phyloP scores from a whole-genome alignment of 768 basidiomycete species.

The Suillus sp. region DNA sequence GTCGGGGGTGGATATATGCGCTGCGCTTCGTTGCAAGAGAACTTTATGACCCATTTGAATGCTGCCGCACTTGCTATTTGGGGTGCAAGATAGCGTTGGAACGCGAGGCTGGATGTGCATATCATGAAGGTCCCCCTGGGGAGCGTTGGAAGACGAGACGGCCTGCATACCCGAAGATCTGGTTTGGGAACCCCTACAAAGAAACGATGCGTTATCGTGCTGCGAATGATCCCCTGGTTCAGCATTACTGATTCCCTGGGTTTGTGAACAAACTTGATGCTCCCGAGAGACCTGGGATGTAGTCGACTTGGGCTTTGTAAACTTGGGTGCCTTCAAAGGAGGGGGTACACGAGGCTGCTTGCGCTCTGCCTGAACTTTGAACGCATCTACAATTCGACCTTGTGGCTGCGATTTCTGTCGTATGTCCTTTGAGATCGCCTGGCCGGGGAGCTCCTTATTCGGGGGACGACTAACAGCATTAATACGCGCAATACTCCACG shows the following conservation, averaged over 20 bases:
- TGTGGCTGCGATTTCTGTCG: slow-evolving; percentile 13
- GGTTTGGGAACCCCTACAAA: background rate
- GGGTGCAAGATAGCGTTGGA: background rate
- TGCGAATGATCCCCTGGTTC: background rate
- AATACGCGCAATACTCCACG: slow-evolving; percentile 79
- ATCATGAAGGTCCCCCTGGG: background rate
- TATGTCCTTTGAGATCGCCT: slow-evolving; percentile 3
- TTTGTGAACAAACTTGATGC: slow-evolving; percentile 26
- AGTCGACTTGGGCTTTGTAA: background rate
- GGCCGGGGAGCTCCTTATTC: slow-evolving; percentile 7
- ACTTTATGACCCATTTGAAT: background rate
- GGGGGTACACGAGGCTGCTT: background rate
- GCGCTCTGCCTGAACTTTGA: slow-evolving; percentile 43
- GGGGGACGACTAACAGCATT: slow-evolving; percentile 63
- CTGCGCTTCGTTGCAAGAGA: background rate
- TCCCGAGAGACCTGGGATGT: slow-evolving; percentile 22
- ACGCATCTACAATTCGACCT: slow-evolving; percentile 47
- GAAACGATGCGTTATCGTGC: background rate
- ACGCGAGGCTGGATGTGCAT: background rate
- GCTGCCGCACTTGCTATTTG: background rate
- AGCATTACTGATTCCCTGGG: background rate
- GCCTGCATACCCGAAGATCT: background rate
- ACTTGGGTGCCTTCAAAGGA: slow-evolving; percentile 5
- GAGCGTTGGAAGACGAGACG: background rate
- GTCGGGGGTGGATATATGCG: slow-evolving; percentile 5